phyloP scores from a whole-genome alignment of 768 basidiomycete species.

The Russula foetens region DNA sequence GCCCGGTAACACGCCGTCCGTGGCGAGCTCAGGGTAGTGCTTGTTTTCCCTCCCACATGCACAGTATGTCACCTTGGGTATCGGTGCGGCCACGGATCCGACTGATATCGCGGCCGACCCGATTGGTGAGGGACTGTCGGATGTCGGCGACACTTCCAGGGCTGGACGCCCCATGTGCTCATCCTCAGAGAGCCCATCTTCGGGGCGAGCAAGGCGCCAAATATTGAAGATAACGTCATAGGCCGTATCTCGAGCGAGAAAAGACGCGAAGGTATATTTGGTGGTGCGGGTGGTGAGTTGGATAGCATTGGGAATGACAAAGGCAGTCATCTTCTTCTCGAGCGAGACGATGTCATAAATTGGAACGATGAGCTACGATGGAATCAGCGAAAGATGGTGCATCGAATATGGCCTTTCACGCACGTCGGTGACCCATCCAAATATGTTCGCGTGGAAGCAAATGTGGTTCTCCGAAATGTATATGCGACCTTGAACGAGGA shows the following conservation, averaged over 20 bases:
- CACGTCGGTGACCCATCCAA: slow-evolving; percentile 97
- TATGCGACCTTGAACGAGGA: slow-evolving; percentile 89
- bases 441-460: slow-evolving; percentile 99
- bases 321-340: slow-evolving; percentile 97
- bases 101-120: slow-evolving; percentile 4
- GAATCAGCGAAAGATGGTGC: not conserved
- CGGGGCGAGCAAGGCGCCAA: slow-evolving; percentile 86
- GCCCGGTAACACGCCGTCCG: slow-evolving; percentile 78
- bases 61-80: slow-evolving; percentile 60
- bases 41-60: slow-evolving; percentile 59
- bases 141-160: slow-evolving; percentile 5
- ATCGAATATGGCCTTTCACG: slow-evolving; percentile 27
- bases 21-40: slow-evolving; percentile 65
- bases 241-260: slow-evolving; percentile 92
- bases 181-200: slow-evolving; percentile 24
- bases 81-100: slow-evolving; percentile 15
- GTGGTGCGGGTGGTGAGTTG: slow-evolving; percentile 74
- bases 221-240: slow-evolving; percentile 95
- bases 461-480: slow-evolving; percentile 98
- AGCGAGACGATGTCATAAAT: slow-evolving; percentile 80
- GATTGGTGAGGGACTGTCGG: not conserved
- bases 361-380: slow-evolving; percentile 67
- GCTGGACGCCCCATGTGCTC: slow-evolving; percentile 3
- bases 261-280: slow-evolving; percentile 93
- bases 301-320: slow-evolving; percentile 96